Base-by-base conservation (phyloP, 352 stramenopile genomes). In the Pythium rhizo-oryzae region DNA sequence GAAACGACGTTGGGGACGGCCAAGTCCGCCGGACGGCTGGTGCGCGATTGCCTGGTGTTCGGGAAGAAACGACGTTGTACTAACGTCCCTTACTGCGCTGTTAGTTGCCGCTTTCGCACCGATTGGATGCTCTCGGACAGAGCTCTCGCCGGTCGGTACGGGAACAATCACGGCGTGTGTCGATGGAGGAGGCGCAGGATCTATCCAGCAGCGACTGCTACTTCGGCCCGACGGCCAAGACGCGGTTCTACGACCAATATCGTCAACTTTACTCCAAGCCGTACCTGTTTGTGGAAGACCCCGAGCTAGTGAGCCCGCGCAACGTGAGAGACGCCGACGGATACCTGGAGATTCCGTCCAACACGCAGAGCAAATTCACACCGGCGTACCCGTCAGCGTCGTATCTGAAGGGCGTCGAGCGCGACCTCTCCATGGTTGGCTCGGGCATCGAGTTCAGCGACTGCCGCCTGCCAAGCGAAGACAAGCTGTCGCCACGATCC, bases 241-340 rank as follows among this genome's bases (percentile, higher is more conserved):
- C 74, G 11, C 57, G 75, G 15, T 94, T 94, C 64, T 94, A 84
- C 60, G 70, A 71, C 8, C 74, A 82, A 62, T 94, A 94, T 68
- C 76, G 71, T 1, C 73, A 88, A 37, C 33, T 94, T 41, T 79
- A 87, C 53, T 82, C 77, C 0, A 79, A 83, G n/a, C 82, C 82
- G 21, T 91, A 90, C 63, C 59, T 92, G 24, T 92, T 90, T 39
- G 74, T 89, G 21, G 77, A 80, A 13, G 59, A 67, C 13, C 51
- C 67, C 4, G 37, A 63, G 46, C 72, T 30, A 24, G 37, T 59
- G 43, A 62, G 23, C 33, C 56, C 50, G 23, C 54, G 64, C n/a
- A 46, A 44, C 24, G 53, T 69, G 33, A 49, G 77, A 19, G 72
- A 75, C 50, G 21, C 21, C 1, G 41, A 71, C 6, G 52, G 49